Conservation (phyloP, 2,329 filamentous ascomycete genomes). For the Aspergillus pseudoterreus region DNA sequence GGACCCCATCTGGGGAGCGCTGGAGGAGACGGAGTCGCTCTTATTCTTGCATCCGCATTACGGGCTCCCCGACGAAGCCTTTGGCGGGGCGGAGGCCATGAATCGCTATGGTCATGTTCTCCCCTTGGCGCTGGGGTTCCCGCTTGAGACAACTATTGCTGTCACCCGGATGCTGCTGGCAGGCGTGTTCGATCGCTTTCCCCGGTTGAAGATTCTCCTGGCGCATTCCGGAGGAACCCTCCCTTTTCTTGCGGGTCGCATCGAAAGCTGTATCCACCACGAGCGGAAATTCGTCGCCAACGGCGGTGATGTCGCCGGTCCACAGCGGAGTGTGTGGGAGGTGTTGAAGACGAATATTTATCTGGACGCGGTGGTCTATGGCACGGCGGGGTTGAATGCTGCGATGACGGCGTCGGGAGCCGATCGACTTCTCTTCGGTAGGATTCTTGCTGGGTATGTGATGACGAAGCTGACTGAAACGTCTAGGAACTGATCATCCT, state of each 20-base stretch:
- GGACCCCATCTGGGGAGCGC: constrained; percentile 66
- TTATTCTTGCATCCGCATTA: constrained; percentile 92
- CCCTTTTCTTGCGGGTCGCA: constrained; percentile 81
- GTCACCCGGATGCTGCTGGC: constrained; percentile 83
- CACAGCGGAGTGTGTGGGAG: constrained; percentile 60
- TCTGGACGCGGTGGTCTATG: constrained; percentile 65
- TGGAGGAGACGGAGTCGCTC: constrained; percentile 62
- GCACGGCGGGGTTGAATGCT: constrained; percentile 59
- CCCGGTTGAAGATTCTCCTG: constrained; percentile 67
- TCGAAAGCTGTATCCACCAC: constrained; percentile 82
- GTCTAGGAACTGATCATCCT: constrained; percentile 41
- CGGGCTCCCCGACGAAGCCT: constrained; percentile 75
- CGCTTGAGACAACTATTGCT: constrained; percentile 88
- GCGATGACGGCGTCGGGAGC: constrained; percentile 67
- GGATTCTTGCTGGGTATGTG: background rate
- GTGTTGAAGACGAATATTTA: constrained; percentile 73
- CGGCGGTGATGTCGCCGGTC: constrained; percentile 58
- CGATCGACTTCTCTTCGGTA: constrained; percentile 42
- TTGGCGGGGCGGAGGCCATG: constrained; percentile 67
- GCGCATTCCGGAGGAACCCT: constrained; percentile 87
- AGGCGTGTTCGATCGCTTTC: constrained; percentile 76
- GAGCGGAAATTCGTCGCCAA: constrained; percentile 69
- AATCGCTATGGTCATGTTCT: constrained; percentile 82
- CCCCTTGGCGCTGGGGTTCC: constrained; percentile 80
- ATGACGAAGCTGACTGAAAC: constrained; percentile 5